phyloP scores from a whole-genome alignment of 2,329 filamentous ascomycete species.

The Xylaria multiplex region DNA sequence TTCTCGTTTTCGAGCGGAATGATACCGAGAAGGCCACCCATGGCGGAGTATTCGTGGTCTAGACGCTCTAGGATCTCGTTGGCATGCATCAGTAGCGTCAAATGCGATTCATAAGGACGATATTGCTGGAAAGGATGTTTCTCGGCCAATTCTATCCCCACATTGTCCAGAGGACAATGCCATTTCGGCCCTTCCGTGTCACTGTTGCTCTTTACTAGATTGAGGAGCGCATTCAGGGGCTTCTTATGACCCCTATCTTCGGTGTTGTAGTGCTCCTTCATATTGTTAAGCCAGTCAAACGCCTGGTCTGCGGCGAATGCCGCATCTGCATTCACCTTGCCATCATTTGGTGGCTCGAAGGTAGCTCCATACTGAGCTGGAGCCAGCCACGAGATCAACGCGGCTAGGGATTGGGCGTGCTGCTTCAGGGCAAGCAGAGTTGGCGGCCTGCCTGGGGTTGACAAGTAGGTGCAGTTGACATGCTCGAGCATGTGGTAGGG shows the following conservation, averaged over 20 bases:
- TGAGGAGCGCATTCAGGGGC: slow-evolving; percentile 59
- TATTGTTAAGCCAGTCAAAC: slow-evolving; percentile 67
- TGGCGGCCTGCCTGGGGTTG: slow-evolving; percentile 60
- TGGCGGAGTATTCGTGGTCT: slow-evolving; percentile 66
- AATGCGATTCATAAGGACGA: slow-evolving; percentile 58
- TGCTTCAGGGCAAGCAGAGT: slow-evolving; percentile 68
- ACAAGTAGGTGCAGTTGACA: slow-evolving; percentile 68
- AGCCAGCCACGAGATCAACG: slow-evolving; percentile 61
- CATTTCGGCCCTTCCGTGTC: slow-evolving; percentile 55
- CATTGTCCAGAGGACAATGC: slow-evolving; percentile 58
- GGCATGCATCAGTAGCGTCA: slow-evolving; percentile 64
- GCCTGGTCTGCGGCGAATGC: slow-evolving; percentile 58
- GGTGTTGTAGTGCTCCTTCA: slow-evolving; percentile 60
- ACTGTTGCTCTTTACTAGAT: slow-evolving; percentile 56
- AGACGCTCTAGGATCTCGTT: slow-evolving; percentile 69
- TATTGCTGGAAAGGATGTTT: slow-evolving; percentile 35
- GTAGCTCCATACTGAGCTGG: slow-evolving; percentile 51
- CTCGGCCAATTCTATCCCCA: slow-evolving; percentile 39
- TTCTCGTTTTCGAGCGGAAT: slow-evolving; percentile 57
- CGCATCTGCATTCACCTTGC: slow-evolving; percentile 30
- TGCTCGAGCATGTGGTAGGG: slow-evolving; percentile 54
- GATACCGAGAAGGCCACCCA: slow-evolving; percentile 65
- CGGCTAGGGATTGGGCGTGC: slow-evolving; percentile 66
- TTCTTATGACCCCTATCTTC: slow-evolving; percentile 59
- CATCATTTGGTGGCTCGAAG: slow-evolving; percentile 44